phyloP scores from a whole-genome alignment of 1,139 yeast species.

The Debaryomyces sp. region DNA sequence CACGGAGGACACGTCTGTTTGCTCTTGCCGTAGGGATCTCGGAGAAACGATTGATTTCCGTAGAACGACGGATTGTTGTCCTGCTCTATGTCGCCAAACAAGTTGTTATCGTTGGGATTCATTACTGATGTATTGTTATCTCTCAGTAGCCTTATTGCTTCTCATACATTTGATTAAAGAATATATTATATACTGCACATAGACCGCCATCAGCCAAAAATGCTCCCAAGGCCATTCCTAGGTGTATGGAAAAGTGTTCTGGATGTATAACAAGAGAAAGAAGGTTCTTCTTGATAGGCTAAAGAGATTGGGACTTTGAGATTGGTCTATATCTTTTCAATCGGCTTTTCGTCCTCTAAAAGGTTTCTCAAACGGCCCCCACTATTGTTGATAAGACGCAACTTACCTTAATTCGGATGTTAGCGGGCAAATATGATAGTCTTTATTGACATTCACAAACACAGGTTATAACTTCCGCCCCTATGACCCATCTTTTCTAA shows the following conservation, averaged over 20 bases:
- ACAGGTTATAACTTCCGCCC: no score
- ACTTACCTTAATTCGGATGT: no score
- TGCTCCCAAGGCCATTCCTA: not conserved
- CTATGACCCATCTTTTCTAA: no score
- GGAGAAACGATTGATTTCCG: constrained; percentile 33
- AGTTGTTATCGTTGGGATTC: constrained; percentile 16
- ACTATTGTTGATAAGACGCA: no score
- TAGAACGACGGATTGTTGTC: constrained; percentile 53
- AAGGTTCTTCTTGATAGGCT: no score
- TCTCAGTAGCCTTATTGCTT: constrained; percentile 12
- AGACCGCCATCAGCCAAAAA: not conserved
- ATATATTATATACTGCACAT: not conserved
- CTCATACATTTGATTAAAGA: not conserved
- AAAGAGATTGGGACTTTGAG: no score
- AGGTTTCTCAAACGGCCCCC: no score
- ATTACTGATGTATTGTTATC: constrained; percentile 10
- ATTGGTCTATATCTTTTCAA: no score
- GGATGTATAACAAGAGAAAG: not conserved
- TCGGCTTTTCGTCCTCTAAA: no score
- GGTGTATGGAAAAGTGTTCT: no score
- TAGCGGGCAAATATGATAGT: no score
- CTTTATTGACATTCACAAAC: no score
- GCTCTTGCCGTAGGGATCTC: constrained; percentile 29
- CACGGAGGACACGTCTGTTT: not conserved
- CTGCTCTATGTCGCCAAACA: constrained; percentile 47